phyloP scores from a whole-genome alignment of 768 basidiomycete genomes.

The Lactifluus pinguis region DNA sequence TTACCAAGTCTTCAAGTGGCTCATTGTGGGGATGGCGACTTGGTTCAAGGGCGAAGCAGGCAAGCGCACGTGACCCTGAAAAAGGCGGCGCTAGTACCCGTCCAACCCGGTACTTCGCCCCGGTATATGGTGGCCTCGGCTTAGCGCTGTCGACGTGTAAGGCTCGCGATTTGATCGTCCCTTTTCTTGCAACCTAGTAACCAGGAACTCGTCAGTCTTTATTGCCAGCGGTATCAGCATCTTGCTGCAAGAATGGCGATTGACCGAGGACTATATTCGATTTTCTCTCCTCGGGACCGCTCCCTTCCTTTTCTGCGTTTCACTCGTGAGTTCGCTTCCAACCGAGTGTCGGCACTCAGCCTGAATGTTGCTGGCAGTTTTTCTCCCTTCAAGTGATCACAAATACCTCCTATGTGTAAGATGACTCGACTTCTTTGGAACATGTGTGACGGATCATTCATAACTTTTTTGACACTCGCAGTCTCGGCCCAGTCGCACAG shows the following conservation, averaged over 20 bases:
- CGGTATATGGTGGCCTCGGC: constrained; percentile 64
- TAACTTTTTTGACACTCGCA: constrained; percentile 21
- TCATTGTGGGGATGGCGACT: constrained; percentile 23
- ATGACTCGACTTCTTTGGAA: constrained; percentile 8
- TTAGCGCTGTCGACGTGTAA: constrained; percentile 57
- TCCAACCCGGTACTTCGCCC: constrained; percentile 53
- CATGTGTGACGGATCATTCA: neutral
- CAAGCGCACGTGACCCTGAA: constrained; percentile 38
- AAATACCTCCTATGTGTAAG: constrained; percentile 59
- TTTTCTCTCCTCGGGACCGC: constrained; percentile 57
- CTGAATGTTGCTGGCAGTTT: constrained; percentile 38
- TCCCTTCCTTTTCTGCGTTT: constrained; percentile 70
- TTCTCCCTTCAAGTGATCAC: constrained; percentile 61
- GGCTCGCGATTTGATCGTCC: neutral
- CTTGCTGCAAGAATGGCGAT: constrained; percentile 54
- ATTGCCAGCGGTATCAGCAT: constrained; percentile 50
- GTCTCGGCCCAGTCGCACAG: constrained; percentile 77
- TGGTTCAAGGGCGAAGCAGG: constrained; percentile 25
- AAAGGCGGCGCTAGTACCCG: constrained; percentile 31
- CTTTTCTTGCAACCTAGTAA: neutral
- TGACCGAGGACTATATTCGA: constrained; percentile 54
- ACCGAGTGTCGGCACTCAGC: neutral
- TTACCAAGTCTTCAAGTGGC: constrained; percentile 16
- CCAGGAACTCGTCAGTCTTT: constrained; percentile 41
- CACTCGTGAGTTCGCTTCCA: constrained; percentile 41